Evolutionary conservation across 2,329 filamentous ascomycete species (phyloP).

Genomic region (Hortaea werneckii): DNA sequence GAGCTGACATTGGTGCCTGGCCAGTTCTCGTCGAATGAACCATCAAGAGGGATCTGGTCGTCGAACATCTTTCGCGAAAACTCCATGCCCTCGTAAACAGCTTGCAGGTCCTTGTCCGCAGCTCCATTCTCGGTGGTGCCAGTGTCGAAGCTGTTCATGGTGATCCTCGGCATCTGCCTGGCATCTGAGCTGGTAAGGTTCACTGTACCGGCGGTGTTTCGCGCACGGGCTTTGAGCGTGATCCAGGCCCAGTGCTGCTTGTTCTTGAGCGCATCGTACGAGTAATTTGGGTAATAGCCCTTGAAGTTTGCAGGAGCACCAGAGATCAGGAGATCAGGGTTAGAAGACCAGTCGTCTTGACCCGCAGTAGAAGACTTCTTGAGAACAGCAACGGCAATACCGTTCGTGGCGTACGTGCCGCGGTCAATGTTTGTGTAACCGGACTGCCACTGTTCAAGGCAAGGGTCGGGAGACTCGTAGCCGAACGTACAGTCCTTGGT

Average conservation of each 20-base stretch:
- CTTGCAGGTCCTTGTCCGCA: conserved; percentile 34
- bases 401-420: conserved; percentile 40
- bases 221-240: conserved; percentile 51
- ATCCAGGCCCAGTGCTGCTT: conserved; percentile 32
- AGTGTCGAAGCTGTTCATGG: conserved; percentile 49
- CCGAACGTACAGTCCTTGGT: conserved; percentile 26
- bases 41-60: conserved; percentile 32
- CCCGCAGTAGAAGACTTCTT: conserved; percentile 29
- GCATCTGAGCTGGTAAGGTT: conserved; percentile 40
- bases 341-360: conserved; percentile 31
- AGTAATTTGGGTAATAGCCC: conserved; percentile 33
- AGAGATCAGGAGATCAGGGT: conserved; percentile 42
- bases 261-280: conserved; percentile 30
- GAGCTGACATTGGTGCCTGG: conserved; percentile 25
- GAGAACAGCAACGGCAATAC: conserved; percentile 43
- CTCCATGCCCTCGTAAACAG: conserved; percentile 46
- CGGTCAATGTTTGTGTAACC: conserved; percentile 22
- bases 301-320: conserved; percentile 44
- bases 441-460: conserved; percentile 34
- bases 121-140: conserved; percentile 6
- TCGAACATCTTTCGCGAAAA: conserved; percentile 34
- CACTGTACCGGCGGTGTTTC: conserved; percentile 47
- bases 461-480: conserved; percentile 27
- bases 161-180: conserved; percentile 51
- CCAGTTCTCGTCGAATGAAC: conserved; percentile 33